Evolutionary conservation across 1,284 basidiomycete genomes (phyloP).

Genomic region (Apiotrichum akiyoshidainum): DNA sequence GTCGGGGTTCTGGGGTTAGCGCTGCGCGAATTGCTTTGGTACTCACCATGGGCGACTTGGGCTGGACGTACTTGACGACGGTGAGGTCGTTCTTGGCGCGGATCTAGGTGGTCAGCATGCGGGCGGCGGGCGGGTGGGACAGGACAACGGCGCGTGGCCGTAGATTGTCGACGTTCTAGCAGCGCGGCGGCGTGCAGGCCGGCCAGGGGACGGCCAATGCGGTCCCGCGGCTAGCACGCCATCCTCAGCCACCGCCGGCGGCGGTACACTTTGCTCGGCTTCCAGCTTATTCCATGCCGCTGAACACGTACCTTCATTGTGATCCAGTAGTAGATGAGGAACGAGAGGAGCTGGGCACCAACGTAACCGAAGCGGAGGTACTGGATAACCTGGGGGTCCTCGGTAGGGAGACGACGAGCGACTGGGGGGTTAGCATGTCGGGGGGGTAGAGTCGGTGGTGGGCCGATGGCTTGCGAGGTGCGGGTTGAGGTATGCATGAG

Average conservation of each 20-base stretch:
- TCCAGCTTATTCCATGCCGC: background rate
- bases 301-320: slow-evolving; percentile 14
- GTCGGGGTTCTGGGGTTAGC: slow-evolving; percentile 18
- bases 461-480: background rate
- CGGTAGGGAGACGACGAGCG: slow-evolving; percentile 22
- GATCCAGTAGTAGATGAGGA: slow-evolving; percentile 22
- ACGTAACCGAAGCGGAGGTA: slow-evolving; percentile 22
- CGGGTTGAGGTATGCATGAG: no score
- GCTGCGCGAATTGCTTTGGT: no score
- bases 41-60: slow-evolving; percentile 25
- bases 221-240: no score
- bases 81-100: slow-evolving; percentile 25
- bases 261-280: no score
- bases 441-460: background rate
- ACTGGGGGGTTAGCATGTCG: slow-evolving; percentile 6
- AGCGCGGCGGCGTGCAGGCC: no score
- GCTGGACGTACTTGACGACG: slow-evolving; percentile 26
- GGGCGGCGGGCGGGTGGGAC: background rate
- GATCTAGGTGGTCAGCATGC: slow-evolving; percentile 15
- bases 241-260: no score
- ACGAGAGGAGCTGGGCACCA: slow-evolving; percentile 17
- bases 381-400: slow-evolving; percentile 19
- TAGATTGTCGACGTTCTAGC: background rate
- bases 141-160: background rate
- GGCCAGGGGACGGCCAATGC: background rate